These are phyloP conservation scores for Paratinospora sagittata DNA, from an alignment of 164 flowering plant species.

Conservation along the genomic window DNA sequence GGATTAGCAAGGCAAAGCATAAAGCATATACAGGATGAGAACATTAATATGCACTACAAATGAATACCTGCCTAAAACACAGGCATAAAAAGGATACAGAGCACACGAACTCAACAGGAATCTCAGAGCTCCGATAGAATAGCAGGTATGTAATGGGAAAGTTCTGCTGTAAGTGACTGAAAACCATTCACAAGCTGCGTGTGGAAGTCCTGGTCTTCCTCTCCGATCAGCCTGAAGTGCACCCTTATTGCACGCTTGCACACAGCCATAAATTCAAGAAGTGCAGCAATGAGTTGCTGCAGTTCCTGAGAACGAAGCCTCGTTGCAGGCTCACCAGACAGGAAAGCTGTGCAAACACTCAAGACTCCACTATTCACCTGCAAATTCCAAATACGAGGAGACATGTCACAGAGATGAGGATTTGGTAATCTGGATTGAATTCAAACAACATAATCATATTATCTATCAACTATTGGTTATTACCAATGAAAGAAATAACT, in stretches of 20 bases:
- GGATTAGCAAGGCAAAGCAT: background rate
- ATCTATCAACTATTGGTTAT: too few species aligned
- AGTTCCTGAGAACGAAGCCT: slow-evolving; percentile 92
- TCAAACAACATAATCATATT: too few species aligned
- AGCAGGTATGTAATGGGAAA: slow-evolving; percentile 97
- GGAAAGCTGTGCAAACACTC: slow-evolving; percentile 94
- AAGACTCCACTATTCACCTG: slow-evolving; percentile 98
- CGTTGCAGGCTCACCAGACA: slow-evolving; percentile 98
- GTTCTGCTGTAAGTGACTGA: slow-evolving; percentile 94
- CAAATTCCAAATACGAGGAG: slow-evolving; percentile 8
- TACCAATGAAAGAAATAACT: background rate
- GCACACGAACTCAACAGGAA: background rate
- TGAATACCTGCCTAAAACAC: background rate
- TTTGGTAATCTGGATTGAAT: background rate
- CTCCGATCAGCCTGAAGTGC: slow-evolving; percentile 90
- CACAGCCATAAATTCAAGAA: slow-evolving; percentile 97
- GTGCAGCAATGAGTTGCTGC: slow-evolving; percentile 98
- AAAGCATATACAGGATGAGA: background rate
- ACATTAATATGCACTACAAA: background rate
- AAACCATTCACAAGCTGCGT: slow-evolving; percentile 98
- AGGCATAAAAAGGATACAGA: slow-evolving; percentile 1
- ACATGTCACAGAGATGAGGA: background rate
- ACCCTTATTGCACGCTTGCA: slow-evolving; percentile 97
- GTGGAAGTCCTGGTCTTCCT: slow-evolving; percentile 98
- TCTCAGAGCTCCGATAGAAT: slow-evolving; percentile 83